A percentile compares a stretch with the other conserved stretches of the same genome.
Evolutionary conservation across 306 rosid species (phyloP).

Genomic region (Cucurbita ficifolia): DNA sequence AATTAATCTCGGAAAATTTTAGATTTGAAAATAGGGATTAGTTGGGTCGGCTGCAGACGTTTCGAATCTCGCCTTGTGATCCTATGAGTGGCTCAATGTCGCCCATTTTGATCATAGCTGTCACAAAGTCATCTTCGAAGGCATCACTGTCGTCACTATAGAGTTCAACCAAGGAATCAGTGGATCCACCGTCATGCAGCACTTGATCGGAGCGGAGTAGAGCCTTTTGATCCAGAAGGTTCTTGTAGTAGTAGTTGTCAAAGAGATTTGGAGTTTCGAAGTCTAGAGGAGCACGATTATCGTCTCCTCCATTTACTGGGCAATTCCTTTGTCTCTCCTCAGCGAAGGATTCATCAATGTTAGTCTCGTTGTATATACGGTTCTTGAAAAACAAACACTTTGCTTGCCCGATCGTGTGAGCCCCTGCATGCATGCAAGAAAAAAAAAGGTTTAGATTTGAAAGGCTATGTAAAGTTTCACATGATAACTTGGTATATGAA

Average conservation of each 20-base stretch:
- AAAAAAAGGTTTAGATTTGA: too few species aligned
- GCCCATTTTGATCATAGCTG: conserved; percentile 24
- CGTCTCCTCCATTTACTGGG: conserved; percentile 10
- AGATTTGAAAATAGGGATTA: too few species aligned
- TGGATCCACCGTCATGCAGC: conserved; percentile 10
- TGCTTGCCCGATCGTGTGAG: conserved; percentile 22
- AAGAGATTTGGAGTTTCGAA: not conserved
- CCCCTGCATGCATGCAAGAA: conserved; percentile 6
- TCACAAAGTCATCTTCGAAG: conserved; percentile 9
- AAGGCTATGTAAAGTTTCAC: too few species aligned
- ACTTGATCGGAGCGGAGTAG: conserved; percentile 23
- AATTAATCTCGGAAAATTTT: too few species aligned
- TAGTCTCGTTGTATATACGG: conserved; percentile 16
- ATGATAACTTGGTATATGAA: too few species aligned
- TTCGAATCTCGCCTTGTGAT: conserved; percentile 14
- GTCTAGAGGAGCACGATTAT: conserved; percentile 9
- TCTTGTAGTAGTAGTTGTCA: conserved; percentile 14
- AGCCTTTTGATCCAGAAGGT: conserved; percentile 12
- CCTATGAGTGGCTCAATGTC: conserved; percentile 17
- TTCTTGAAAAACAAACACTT: conserved; percentile 7
- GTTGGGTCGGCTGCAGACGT: conserved; percentile 12
- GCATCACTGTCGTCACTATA: not conserved
- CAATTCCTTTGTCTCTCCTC: not conserved
- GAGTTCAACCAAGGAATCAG: conserved; percentile 7
- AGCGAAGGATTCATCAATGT: conserved; percentile 9